These are phyloP conservation scores for Hypoxylon fragiforme DNA, from an alignment of 495 filamentous ascomycete genomes.

Conservation along the genomic window DNA sequence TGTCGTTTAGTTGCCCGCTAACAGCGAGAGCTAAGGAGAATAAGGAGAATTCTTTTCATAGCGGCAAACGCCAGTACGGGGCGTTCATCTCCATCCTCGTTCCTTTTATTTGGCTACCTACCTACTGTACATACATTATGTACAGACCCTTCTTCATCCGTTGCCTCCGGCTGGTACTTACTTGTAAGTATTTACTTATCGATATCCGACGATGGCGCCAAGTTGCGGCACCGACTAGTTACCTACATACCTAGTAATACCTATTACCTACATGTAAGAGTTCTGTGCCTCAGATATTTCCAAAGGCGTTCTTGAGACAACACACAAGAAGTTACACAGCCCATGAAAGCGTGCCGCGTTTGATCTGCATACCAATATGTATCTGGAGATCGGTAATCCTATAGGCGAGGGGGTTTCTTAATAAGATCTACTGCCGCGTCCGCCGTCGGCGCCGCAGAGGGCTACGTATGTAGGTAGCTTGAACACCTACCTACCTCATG, in stretches of 20 bases:
- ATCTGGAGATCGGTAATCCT: constrained; percentile 31
- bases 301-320: constrained; percentile 11
- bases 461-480: too few relatives aligned
- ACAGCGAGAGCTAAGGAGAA: neutral
- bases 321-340: constrained; percentile 4
- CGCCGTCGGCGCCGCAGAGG: constrained; percentile 5
- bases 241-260: too few relatives aligned
- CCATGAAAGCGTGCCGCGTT: constrained; percentile 23
- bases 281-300: too few relatives aligned
- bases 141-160: constrained; percentile 18
- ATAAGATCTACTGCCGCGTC: constrained; percentile 28
- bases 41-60: too few relatives aligned
- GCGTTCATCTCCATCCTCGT: constrained; percentile 24
- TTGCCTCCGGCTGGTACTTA: constrained; percentile 14
- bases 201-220: constrained; percentile 14
- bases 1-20: too few relatives aligned
- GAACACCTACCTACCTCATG: too few relatives aligned
- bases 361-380: constrained; percentile 28
- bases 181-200: neutral
- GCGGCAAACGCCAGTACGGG: constrained; percentile 11
- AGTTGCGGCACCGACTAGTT: constrained; percentile 20
- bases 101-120: constrained; percentile 32
- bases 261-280: too few relatives aligned
- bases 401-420: constrained; percentile 25
- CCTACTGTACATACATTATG: too few relatives aligned